phyloP scores from a whole-genome alignment of 2,329 filamentous ascomycete genomes.

The Myrmaecium sp. region DNA sequence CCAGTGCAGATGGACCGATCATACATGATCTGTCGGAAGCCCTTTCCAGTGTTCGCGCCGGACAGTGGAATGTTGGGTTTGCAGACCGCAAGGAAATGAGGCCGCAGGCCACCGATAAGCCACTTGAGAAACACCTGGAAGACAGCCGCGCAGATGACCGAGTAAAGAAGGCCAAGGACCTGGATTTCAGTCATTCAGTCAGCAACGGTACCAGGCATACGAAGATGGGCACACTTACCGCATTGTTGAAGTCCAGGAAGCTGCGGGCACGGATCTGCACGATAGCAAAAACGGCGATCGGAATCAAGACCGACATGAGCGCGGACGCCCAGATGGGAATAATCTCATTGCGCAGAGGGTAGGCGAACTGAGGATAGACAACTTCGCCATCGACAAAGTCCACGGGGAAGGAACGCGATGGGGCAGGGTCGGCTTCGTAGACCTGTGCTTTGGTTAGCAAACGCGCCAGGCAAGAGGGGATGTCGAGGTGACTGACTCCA shows the following conservation, averaged over 20 bases:
- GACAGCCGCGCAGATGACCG: conserved; percentile 51
- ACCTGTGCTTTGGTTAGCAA: conserved; percentile 23
- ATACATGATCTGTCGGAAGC: conserved; percentile 47
- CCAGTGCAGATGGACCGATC: conserved; percentile 55
- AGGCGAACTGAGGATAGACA: conserved; percentile 55
- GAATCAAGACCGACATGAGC: conserved; percentile 45
- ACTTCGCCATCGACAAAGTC: conserved; percentile 49
- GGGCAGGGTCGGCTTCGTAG: conserved; percentile 47
- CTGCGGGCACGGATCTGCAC: conserved; percentile 46
- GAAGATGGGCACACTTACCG: conserved; percentile 17
- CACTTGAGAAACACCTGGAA: conserved; percentile 65
- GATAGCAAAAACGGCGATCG: conserved; percentile 46
- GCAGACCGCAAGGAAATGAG: conserved; percentile 35
- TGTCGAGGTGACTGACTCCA: conserved; percentile 45
- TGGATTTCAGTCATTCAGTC: conserved; percentile 1
- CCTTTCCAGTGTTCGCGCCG: conserved; percentile 27
- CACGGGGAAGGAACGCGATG: conserved; percentile 52
- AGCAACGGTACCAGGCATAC: background rate
- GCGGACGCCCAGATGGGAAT: conserved; percentile 56
- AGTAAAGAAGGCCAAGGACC: conserved; percentile 50
- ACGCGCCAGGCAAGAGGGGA: conserved; percentile 2
- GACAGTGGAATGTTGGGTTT: conserved; percentile 38
- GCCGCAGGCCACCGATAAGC: conserved; percentile 52
- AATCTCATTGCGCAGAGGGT: conserved; percentile 50
- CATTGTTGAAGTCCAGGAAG: conserved; percentile 47